Percentiles rank a stretch among this genome's conserved stretches.
Conservation (phyloP, 1,139 yeast species). For the Suhomyces bokatorum region DNA sequence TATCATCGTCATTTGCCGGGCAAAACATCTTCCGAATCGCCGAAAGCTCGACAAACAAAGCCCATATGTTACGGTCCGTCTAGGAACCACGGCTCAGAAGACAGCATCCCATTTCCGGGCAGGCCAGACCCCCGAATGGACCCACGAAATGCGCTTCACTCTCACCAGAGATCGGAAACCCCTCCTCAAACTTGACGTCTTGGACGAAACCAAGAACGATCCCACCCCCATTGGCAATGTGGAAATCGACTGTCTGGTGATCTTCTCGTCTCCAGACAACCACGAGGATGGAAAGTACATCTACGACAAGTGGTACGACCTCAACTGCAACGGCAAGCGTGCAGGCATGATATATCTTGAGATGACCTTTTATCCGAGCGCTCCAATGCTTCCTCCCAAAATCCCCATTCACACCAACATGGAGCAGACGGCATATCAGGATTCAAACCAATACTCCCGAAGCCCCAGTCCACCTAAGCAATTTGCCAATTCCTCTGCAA, state of each 20-base stretch:
- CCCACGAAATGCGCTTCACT: conserved; percentile 71
- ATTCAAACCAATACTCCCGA: conserved; percentile 3
- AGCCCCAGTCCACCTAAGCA: conserved; percentile 10
- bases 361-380: conserved; percentile 83
- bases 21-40: conserved; percentile 77
- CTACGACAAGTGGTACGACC: conserved; percentile 77
- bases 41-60: conserved; percentile 84
- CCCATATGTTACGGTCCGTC: conserved; percentile 78
- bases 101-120: conserved; percentile 77
- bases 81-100: conserved; percentile 78
- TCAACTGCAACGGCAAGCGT: conserved; percentile 65
- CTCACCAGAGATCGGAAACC: conserved; percentile 65
- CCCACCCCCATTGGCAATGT: conserved; percentile 86
- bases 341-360: conserved; percentile 91
- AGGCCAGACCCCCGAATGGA: conserved; percentile 90
- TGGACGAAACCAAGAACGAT: conserved; percentile 84
- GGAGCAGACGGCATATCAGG: conserved; percentile 2
- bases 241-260: conserved; percentile 74
- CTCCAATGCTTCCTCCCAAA: conserved; percentile 51
- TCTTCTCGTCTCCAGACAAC: conserved; percentile 48
- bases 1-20: conserved; percentile 50
- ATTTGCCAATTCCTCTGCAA: conserved; percentile 1
- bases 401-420: conserved; percentile 12
- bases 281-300: conserved; percentile 70
- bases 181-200: conserved; percentile 64